Percentiles rank a stretch among this genome's conserved stretches.
These are phyloP conservation scores for Debaryomyces udenii DNA, from an alignment of 1,139 yeast species.

Conservation along the genomic window DNA sequence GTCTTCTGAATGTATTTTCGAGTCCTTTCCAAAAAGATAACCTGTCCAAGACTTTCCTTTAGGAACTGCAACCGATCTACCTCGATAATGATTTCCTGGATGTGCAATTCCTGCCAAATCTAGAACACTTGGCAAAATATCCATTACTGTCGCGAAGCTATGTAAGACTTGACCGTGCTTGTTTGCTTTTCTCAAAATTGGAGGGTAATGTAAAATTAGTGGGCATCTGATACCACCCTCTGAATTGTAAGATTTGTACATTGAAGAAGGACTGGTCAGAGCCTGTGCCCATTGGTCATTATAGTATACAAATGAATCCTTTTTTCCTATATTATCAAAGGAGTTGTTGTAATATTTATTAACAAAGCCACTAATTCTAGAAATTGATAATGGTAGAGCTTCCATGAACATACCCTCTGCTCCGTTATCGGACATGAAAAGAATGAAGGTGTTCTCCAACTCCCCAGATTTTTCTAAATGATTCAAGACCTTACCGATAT, in stretches of 20 bases:
- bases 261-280: slow-evolving; percentile 58
- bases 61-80: slow-evolving; percentile 40
- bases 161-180: slow-evolving; percentile 31
- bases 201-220: slow-evolving; percentile 46
- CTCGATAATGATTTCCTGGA: slow-evolving; percentile 43
- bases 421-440: slow-evolving; percentile 63
- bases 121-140: slow-evolving; percentile 54
- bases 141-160: slow-evolving; percentile 60
- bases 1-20: slow-evolving; percentile 43
- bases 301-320: slow-evolving; percentile 53
- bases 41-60: slow-evolving; percentile 47
- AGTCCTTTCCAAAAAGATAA: slow-evolving; percentile 28
- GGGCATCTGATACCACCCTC: slow-evolving; percentile 65
- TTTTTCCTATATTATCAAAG: slow-evolving; percentile 50
- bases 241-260: slow-evolving; percentile 54
- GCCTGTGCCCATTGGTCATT: slow-evolving; percentile 68
- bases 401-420: slow-evolving; percentile 63
- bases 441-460: slow-evolving; percentile 53
- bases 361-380: slow-evolving; percentile 30
- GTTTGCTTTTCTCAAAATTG: slow-evolving; percentile 21
- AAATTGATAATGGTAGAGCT: slow-evolving; percentile 47
- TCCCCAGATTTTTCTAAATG: slow-evolving; percentile 42
- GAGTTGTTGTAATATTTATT: slow-evolving; percentile 43
- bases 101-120: slow-evolving; percentile 50
- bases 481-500: slow-evolving; percentile 50